phyloP scores from a whole-genome alignment of 352 stramenopile species.

The Phytopythium litorale region DNA sequence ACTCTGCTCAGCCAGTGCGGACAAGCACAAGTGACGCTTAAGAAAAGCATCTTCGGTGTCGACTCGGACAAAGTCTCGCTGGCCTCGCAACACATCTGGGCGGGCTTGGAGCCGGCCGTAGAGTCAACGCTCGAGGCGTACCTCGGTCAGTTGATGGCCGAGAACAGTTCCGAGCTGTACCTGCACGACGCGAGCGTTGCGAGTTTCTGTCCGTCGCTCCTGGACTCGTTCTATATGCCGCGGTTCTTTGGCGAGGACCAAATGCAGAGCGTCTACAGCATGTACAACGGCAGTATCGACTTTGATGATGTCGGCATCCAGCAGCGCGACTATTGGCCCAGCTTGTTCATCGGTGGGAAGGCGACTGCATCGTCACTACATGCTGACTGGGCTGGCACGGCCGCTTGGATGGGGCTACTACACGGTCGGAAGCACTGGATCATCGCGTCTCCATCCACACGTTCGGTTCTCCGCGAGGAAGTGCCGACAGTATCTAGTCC shows the following conservation, averaged over 20 bases:
- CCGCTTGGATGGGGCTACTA: conserved; percentile 35
- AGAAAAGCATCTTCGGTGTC: conserved; percentile 6
- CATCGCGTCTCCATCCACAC: conserved; percentile 23
- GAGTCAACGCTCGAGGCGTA: conserved; percentile 5
- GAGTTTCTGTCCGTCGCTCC: conserved; percentile 23
- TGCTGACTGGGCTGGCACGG: conserved; percentile 24
- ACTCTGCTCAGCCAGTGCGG: conserved; percentile 13
- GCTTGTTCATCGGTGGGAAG: conserved; percentile 30
- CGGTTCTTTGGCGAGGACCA: conserved; percentile 23
- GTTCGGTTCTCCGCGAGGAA: conserved; percentile 19
- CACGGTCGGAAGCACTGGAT: conserved; percentile 30
- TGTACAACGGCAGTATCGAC: background rate
- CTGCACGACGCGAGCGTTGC: conserved; percentile 31
- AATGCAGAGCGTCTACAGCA: conserved; percentile 13
- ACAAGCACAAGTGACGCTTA: conserved; percentile 13
- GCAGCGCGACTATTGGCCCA: conserved; percentile 35
- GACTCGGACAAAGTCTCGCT: background rate
- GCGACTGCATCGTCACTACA: conserved; percentile 28
- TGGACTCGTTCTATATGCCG: conserved; percentile 21
- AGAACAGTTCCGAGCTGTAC: conserved; percentile 17
- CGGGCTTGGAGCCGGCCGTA: conserved; percentile 10
- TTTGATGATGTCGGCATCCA: conserved; percentile 6
- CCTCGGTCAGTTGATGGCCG: conserved; percentile 14
- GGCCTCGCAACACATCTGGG: conserved; percentile 14
- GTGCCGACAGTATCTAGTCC: conserved; percentile 9